These are phyloP conservation scores for Anthracocystis panici-leucophaei DNA, from an alignment of 1,284 basidiomycete genomes.

Conservation along the genomic window DNA sequence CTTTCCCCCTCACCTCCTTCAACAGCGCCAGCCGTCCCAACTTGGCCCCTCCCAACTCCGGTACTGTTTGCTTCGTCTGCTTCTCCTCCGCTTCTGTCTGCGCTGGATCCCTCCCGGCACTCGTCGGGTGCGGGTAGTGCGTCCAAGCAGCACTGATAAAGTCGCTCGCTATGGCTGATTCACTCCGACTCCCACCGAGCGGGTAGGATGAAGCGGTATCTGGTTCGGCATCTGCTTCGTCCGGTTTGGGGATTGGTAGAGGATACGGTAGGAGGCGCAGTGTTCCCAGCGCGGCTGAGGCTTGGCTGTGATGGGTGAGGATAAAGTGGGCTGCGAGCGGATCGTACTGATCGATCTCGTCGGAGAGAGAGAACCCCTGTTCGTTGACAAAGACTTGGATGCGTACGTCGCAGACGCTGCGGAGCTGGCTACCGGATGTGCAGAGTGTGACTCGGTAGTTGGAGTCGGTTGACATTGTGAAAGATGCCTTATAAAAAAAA, in stretches of 20 bases:
- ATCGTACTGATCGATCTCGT: conserved; percentile 64
- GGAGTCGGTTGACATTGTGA: conserved; percentile 11
- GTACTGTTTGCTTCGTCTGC: conserved; percentile 13
- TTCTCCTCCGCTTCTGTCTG: conserved; percentile 32
- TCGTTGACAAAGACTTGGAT: conserved; percentile 59
- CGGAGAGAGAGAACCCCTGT: conserved; percentile 55
- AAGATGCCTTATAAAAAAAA: neutral
- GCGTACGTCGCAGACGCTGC: conserved; percentile 42
- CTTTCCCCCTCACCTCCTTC: conserved; percentile 46
- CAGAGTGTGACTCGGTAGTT: conserved; percentile 39
- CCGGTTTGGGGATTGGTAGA: conserved; percentile 40
- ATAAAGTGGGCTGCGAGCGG: conserved; percentile 46
- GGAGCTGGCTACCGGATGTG: conserved; percentile 35
- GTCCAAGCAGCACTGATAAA: conserved; percentile 41
- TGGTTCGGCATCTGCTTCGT: conserved; percentile 24
- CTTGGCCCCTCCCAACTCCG: conserved; percentile 42
- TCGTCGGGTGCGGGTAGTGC: conserved; percentile 1
- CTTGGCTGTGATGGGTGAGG: conserved; percentile 16
- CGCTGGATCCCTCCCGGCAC: conserved; percentile 20
- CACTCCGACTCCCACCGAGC: conserved; percentile 34
- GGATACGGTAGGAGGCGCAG: conserved; percentile 45
- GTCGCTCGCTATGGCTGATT: conserved; percentile 35
- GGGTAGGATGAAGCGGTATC: conserved; percentile 23
- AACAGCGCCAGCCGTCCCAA: conserved; percentile 41
- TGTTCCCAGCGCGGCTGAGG: conserved; percentile 24